Evolutionary conservation across 1,284 basidiomycete species (phyloP).

Genomic region (Moesziomyces sp.): DNA sequence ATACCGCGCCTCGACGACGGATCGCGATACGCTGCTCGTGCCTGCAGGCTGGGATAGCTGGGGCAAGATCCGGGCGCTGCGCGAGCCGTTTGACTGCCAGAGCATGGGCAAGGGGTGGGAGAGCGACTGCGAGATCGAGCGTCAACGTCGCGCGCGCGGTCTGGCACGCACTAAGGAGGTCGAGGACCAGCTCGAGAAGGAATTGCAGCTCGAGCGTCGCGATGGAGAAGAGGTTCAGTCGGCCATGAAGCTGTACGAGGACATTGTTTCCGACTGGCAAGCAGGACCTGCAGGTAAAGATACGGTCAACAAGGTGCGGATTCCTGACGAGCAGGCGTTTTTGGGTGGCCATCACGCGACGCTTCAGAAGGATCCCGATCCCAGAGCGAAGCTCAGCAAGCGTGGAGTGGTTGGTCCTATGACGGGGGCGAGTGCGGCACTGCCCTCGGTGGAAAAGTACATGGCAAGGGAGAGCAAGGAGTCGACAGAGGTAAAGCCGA

Average conservation of each 20-base stretch:
- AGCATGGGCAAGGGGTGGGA: constrained; percentile 79
- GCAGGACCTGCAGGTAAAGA: constrained; percentile 25
- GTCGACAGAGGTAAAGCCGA: constrained; percentile 1
- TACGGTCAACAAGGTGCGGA: constrained; percentile 13
- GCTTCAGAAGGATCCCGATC: constrained; percentile 43
- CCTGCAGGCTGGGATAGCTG: constrained; percentile 97
- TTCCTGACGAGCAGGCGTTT: constrained; percentile 48
- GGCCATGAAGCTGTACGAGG: constrained; percentile 59
- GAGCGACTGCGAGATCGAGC: constrained; percentile 54
- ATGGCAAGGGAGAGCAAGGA: constrained; percentile 20
- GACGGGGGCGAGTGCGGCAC: constrained; percentile 34
- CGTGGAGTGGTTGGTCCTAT: constrained; percentile 52
- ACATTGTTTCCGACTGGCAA: constrained; percentile 58
- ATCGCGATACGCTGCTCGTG: constrained; percentile 89
- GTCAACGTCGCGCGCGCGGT: constrained; percentile 22
- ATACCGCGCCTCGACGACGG: constrained; percentile 87
- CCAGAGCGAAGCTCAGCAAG: constrained; percentile 39
- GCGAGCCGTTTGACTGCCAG: constrained; percentile 89
- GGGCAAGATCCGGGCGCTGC: constrained; percentile 90
- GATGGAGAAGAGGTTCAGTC: constrained; percentile 39
- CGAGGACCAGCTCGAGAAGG: constrained; percentile 49
- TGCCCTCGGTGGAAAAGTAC: constrained; percentile 48
- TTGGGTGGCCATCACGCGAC: constrained; percentile 47
- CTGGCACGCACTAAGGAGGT: constrained; percentile 31
- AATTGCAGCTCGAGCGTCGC: constrained; percentile 19